Evolutionary conservation across 2,329 filamentous ascomycete species (phyloP), one percentile per base, ranked within the genome.

Genomic region (Paramyrothecium roridum): DNA sequence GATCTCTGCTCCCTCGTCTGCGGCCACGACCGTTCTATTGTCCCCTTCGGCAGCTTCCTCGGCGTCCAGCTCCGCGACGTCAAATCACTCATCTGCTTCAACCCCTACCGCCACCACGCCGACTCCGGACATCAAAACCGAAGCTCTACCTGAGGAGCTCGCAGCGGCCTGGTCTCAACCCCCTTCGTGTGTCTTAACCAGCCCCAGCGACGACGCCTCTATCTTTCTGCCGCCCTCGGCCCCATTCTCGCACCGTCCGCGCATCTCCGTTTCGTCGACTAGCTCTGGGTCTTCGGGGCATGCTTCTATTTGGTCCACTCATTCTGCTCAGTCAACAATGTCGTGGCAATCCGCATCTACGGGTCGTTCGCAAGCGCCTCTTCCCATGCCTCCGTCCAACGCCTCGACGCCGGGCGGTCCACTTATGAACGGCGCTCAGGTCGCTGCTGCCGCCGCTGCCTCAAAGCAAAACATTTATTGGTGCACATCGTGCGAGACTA

Each of bases 401-500:
- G 64, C 67, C 46, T 12, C 26, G 17, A 3, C 33, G 16, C 20
- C 33, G 21, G 48, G 48, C 19, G 48, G 21, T 21, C 60, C 66
- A 6, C 61, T 69, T n/a, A 65, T 72, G n/a, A 70, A 68, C 48
- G 69, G 70, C 26, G 61, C 67, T 20, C 67, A 67, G 30, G 60
- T 67, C 43, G 63, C 73, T 22, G 55, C 61, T 26, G 62, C 63
- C 51, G 62, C 63, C 54, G 65, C 60, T 40, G 61, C 64, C 52
- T 70, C 63, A 54, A 71, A 72, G 62, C 72, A 73, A 49, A 80
- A 81, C 58, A 77, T 80, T 26, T 82, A 82, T 67, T 82, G 79
- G 79, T 82, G 80, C 63, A 82, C 80, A 4, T 80, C 78, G 19
- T 82, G 78, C 68, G 84, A 87, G 67, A 86, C 85, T 50, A 85